Base-by-base conservation (phyloP, 1,284 basidiomycete species). In the Cerrena zonata region DNA sequence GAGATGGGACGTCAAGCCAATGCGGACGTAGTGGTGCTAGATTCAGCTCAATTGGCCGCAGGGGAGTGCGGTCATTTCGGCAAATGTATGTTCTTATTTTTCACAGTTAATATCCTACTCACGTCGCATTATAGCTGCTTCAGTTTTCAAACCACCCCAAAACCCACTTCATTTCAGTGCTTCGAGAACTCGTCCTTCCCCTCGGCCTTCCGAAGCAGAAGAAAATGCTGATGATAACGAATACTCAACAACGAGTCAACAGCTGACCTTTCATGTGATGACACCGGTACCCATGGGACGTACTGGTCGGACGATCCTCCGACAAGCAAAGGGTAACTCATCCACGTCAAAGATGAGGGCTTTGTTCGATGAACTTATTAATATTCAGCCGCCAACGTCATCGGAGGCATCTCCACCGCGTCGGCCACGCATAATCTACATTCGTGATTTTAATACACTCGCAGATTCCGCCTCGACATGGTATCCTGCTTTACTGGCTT, bases 1-100 rank as follows among this genome's bases (percentile, higher is more conserved):
- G 85, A 89, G 61, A 70, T 93, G 54, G 89, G 89, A 2, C 75
- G 77, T 39, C 75, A 79, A 52, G 81, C 84, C 2, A 78, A 77
- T 25, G 80, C 90, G 15, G 91, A 94, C 56, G 84, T 94, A 4
- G 73, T 93, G 15, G 80, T 91, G 11, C 63, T 94, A 47, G 91
- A 94, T 65, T 75, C 83, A 0, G 79, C 87, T 10, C 89, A 92
- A 52, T 72, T 93, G 21, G 86, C 89, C 49, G 91, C 86, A 12
- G 87, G 87, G 4, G 83, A 87, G 69, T 85, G 81, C 71, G 89
- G 90, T 30, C 73, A 77, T 44, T 89, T 86, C 67, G 87, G 86
- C 26, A 78, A 82, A 77, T 82, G 83, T 88, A 55, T 25, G 68
- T 58, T 2, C 21, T 45, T 2, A 30, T 43, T 21, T 26, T 26